These are phyloP conservation scores for Mycosphaerella sp. DNA, from an alignment of 2,329 filamentous ascomycete genomes.

Conservation along the genomic window DNA sequence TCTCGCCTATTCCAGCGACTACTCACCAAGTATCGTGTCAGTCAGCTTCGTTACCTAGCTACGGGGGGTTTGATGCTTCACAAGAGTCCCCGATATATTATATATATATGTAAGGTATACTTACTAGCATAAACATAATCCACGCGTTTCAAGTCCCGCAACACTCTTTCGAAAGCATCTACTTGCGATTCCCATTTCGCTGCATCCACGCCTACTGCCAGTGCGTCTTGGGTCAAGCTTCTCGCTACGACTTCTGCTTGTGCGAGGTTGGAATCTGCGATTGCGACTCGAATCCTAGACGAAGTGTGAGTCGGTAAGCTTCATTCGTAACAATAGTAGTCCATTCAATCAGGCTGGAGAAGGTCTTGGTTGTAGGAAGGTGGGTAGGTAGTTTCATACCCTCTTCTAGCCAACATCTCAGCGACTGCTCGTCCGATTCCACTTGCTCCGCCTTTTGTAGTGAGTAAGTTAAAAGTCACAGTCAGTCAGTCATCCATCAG, in stretches of 20 bases:
- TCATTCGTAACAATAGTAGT: too few relatives aligned
- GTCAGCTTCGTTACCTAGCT: too few relatives aligned
- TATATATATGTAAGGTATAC: too few relatives aligned
- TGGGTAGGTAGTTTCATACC: slow-evolving; percentile 8
- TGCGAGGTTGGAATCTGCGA: slow-evolving; percentile 37
- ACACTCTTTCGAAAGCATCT: slow-evolving; percentile 33
- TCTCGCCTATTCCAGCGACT: slow-evolving; percentile 36
- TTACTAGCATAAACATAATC: slow-evolving; percentile 36
- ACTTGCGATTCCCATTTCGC: slow-evolving; percentile 36
- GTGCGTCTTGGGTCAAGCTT: slow-evolving; percentile 14
- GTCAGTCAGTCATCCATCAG: too few relatives aligned
- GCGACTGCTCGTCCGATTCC: slow-evolving; percentile 35
- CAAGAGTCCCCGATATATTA: too few relatives aligned
- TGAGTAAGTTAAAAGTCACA: too few relatives aligned
- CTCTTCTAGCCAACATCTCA: slow-evolving; percentile 27
- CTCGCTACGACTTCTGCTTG: slow-evolving; percentile 26
- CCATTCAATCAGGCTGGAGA: too few relatives aligned
- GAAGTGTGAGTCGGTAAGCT: too few relatives aligned
- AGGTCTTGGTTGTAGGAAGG: too few relatives aligned
- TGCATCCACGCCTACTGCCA: slow-evolving; percentile 31
- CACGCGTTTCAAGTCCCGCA: slow-evolving; percentile 33
- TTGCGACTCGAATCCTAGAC: slow-evolving; percentile 45
- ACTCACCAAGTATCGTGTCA: background rate
- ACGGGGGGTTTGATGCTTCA: too few relatives aligned
- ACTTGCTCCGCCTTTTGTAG: slow-evolving; percentile 15